Conservation (phyloP, 2,329 filamentous ascomycete species). For the Cladosporium cucumerinum region DNA sequence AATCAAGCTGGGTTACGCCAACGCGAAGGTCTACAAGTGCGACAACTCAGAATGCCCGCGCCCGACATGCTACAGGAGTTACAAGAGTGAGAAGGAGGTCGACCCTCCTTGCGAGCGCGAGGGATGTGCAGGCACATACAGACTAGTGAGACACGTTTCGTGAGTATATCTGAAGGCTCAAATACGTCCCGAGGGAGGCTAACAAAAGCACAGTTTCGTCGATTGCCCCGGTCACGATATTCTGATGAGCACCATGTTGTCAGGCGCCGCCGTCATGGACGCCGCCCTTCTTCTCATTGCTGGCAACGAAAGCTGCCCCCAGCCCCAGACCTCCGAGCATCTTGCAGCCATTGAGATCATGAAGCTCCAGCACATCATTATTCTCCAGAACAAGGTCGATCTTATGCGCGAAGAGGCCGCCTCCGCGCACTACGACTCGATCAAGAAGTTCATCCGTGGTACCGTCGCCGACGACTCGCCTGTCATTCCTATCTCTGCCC, state of each 20-base stretch:
- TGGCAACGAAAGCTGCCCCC: constrained; percentile 96
- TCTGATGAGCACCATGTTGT: constrained; percentile 99
- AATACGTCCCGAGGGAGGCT: constrained; percentile 8
- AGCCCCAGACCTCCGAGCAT: constrained; percentile 98
- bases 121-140: constrained; percentile 82
- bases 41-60: constrained; percentile 87
- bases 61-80: constrained; percentile 93
- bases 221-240: constrained; percentile 99
- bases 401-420: constrained; percentile 96
- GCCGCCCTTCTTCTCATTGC: constrained; percentile 93
- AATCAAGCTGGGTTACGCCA: constrained; percentile 99
- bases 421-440: constrained; percentile 91
- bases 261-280: constrained; percentile 98
- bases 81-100: constrained; percentile 98
- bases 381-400: constrained; percentile 99
- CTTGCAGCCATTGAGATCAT: constrained; percentile 99
- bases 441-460: constrained; percentile 96
- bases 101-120: constrained; percentile 94
- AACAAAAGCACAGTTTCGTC: constrained; percentile 62
- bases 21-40: constrained; percentile 99
- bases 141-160: constrained; percentile 87
- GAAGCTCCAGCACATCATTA: constrained; percentile 99
- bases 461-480: constrained; percentile 93
- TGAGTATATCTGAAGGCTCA: constrained; percentile 53
- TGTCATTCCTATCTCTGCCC: constrained; percentile 93